Percentiles rank a stretch among this genome's conserved stretches.
Conservation (phyloP, 805 yeast species). For the Ogataea naganishii region DNA sequence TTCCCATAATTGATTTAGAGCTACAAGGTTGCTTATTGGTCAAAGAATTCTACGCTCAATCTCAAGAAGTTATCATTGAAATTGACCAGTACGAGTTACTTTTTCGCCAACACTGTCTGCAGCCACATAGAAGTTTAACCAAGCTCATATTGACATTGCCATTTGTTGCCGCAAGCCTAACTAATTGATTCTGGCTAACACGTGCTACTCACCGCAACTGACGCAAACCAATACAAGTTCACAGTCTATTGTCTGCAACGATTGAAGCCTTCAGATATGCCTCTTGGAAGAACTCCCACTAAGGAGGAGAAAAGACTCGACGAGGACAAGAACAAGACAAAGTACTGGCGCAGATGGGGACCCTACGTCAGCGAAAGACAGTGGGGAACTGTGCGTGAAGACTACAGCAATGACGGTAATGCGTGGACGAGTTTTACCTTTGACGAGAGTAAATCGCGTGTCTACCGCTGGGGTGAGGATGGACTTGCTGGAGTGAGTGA, state of each 20-base stretch:
- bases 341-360: constrained; percentile 87
- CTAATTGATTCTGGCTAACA: too few species aligned
- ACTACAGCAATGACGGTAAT: constrained; percentile 76
- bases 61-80: too few species aligned
- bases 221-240: not conserved
- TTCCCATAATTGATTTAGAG: too few species aligned
- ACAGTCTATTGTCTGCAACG: not conserved
- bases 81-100: too few species aligned
- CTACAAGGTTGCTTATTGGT: too few species aligned
- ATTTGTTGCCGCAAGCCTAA: too few species aligned
- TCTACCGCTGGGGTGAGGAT: constrained; percentile 94
- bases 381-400: constrained; percentile 86
- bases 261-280: constrained; percentile 8
- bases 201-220: not conserved
- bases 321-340: constrained; percentile 28
- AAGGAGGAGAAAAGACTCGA: constrained; percentile 31
- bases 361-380: constrained; percentile 83
- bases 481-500: constrained; percentile 89
- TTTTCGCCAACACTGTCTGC: too few species aligned
- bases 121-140: too few species aligned
- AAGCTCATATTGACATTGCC: too few species aligned
- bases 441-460: constrained; percentile 71
- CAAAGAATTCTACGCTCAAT: too few species aligned
- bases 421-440: constrained; percentile 89
- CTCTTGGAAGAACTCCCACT: constrained; percentile 11